A percentile compares a stretch with the other conserved stretches of the same genome.
phyloP scores from a whole-genome alignment of 805 yeast species.

The Yarrowia phangngaensis region DNA sequence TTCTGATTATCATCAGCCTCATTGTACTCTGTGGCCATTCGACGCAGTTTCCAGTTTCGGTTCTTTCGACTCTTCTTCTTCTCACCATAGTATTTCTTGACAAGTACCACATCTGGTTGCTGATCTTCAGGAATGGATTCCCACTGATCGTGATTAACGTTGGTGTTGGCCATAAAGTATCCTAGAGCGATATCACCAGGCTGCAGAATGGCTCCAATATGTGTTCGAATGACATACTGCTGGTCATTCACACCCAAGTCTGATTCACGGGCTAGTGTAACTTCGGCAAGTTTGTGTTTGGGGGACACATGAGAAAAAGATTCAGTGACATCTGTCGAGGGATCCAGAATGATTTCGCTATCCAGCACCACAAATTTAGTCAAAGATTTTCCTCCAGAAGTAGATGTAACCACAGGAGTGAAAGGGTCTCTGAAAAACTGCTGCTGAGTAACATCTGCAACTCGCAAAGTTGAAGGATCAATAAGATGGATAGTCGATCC shows the following conservation, averaged over 20 bases:
- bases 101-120: slow-evolving; percentile 79
- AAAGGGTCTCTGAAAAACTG: slow-evolving; percentile 84
- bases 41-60: slow-evolving; percentile 87
- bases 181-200: slow-evolving; percentile 97
- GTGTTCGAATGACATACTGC: slow-evolving; percentile 80
- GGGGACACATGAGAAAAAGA: slow-evolving; percentile 59
- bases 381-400: slow-evolving; percentile 53
- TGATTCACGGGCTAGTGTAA: slow-evolving; percentile 81
- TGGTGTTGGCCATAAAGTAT: slow-evolving; percentile 77
- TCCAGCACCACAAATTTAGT: slow-evolving; percentile 87
- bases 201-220: slow-evolving; percentile 88
- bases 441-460: slow-evolving; percentile 64
- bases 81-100: slow-evolving; percentile 84
- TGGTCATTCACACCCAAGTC: slow-evolving; percentile 86
- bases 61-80: slow-evolving; percentile 68
- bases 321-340: slow-evolving; percentile 51
- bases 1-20: slow-evolving; percentile 43
- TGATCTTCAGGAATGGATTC: slow-evolving; percentile 62
- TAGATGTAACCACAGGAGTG: slow-evolving; percentile 59
- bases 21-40: slow-evolving; percentile 95
- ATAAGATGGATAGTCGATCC: slow-evolving; percentile 80
- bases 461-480: slow-evolving; percentile 77
- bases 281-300: slow-evolving; percentile 81
- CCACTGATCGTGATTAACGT: slow-evolving; percentile 83
- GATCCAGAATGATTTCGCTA: slow-evolving; percentile 57